Percentiles rank a stretch among this genome's conserved stretches.
These are phyloP conservation scores for Pseudonitzschia multiseries DNA, from an alignment of 108 stramenopile species.

Conservation along the genomic window DNA sequence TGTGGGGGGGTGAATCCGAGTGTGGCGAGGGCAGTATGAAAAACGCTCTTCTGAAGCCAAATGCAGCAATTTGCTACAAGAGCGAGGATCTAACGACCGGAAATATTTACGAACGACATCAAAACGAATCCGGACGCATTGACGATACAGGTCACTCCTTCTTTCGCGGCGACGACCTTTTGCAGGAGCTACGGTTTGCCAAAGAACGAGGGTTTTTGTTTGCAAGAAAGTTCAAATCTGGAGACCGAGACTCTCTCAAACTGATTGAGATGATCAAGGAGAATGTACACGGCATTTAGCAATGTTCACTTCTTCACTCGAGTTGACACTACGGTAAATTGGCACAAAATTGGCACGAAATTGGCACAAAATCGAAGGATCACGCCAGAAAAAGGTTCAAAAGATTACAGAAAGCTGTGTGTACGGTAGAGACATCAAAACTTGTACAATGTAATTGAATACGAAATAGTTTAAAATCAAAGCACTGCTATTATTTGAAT, in stretches of 20 bases:
- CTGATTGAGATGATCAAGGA: conserved; percentile 34
- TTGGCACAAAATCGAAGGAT: too few relatives aligned
- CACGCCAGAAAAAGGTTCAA: too few relatives aligned
- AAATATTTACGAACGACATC: conserved; percentile 10
- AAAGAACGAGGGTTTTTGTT: conserved; percentile 42
- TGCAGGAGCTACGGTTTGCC: conserved; percentile 18
- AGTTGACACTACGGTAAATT: too few relatives aligned
- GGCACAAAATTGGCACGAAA: too few relatives aligned
- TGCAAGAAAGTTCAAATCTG: conserved; percentile 47
- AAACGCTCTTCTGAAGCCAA: conserved; percentile 37
- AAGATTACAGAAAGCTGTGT: too few relatives aligned
- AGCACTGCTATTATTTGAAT: too few relatives aligned
- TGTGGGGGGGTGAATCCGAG: conserved; percentile 34
- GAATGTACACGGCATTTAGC: neutral
- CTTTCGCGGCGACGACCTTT: conserved; percentile 22
- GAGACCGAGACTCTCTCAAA: conserved; percentile 26
- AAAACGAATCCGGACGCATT: neutral
- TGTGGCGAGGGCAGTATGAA: conserved; percentile 36
- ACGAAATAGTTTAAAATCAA: too few relatives aligned
- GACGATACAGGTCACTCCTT: conserved; percentile 14
- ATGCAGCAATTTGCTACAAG: conserved; percentile 28
- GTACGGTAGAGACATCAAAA: too few relatives aligned
- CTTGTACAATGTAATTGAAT: too few relatives aligned
- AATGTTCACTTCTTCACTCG: neutral
- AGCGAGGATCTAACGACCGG: conserved; percentile 22